Evolutionary conservation across 768 basidiomycete genomes (phyloP).

Genomic region (Royoungia palumana): DNA sequence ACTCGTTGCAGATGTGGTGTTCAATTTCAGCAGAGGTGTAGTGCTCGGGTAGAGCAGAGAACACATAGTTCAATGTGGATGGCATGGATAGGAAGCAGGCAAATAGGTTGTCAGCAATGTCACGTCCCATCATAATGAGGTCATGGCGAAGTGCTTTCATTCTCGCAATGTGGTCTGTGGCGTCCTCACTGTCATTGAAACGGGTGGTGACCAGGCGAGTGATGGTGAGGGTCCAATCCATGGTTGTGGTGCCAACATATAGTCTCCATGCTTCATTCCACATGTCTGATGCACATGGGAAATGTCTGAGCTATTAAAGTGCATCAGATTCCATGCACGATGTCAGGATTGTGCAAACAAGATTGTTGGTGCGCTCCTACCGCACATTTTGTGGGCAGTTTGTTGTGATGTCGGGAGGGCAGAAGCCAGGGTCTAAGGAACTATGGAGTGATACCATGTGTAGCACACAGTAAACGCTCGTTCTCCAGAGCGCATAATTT

Average conservation of each 20-base stretch:
- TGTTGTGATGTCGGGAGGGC: no score
- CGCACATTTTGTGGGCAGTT: neutral
- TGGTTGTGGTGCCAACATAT: neutral
- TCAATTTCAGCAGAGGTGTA: slow-evolving; percentile 13
- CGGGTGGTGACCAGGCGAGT: neutral
- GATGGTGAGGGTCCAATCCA: neutral
- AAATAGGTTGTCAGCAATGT: neutral
- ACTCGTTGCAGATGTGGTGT: neutral
- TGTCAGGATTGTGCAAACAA: neutral
- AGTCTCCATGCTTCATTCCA: neutral
- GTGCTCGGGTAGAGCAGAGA: slow-evolving; percentile 5
- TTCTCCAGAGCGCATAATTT: neutral
- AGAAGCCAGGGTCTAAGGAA: neutral
- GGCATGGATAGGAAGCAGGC: slow-evolving; percentile 14
- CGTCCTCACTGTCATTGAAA: neutral
- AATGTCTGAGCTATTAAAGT: neutral
- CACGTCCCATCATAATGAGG: neutral
- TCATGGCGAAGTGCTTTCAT: neutral
- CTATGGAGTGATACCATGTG: neutral
- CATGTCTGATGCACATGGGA: neutral
- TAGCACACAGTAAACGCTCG: neutral
- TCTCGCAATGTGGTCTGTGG: neutral
- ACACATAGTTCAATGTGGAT: slow-evolving; percentile 11
- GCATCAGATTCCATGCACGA: neutral
- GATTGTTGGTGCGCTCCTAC: neutral